Evolutionary conservation across 176 grass and related monocot species (phyloP).

Genomic region (Rhynchospora pubera): DNA sequence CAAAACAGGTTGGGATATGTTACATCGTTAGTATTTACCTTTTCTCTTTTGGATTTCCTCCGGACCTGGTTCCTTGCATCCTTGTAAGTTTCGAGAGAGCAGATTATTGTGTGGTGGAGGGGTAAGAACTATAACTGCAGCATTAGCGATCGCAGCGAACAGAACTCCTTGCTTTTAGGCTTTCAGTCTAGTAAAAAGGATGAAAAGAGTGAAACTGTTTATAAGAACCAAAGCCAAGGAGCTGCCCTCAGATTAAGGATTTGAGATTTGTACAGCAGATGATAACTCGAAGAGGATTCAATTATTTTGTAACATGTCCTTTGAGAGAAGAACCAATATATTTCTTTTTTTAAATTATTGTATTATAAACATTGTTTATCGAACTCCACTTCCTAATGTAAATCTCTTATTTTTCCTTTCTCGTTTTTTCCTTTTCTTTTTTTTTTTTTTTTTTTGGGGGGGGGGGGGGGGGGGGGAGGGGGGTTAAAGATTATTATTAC

Average conservation of each 20-base stretch:
- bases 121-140: conserved; percentile 41
- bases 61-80: conserved; percentile 89
- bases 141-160: conserved; percentile 22
- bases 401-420: background rate
- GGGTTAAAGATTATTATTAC: too few relatives aligned
- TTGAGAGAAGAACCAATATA: background rate
- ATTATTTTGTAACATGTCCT: conserved; percentile 18
- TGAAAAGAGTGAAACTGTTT: conserved; percentile 21
- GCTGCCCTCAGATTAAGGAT: conserved; percentile 24
- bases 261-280: conserved; percentile 13
- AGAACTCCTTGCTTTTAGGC: conserved; percentile 11
- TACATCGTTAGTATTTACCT: background rate
- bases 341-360: background rate
- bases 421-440: too few relatives aligned
- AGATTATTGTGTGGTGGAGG: conserved; percentile 83
- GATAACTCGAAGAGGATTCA: conserved; percentile 28
- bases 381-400: background rate
- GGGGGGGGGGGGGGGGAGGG: too few relatives aligned
- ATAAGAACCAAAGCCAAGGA: conserved; percentile 17
- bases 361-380: background rate
- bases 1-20: background rate
- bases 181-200: conserved; percentile 21
- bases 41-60: background rate
- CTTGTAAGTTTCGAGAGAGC: conserved; percentile 68
- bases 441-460: too few relatives aligned